Conservation (phyloP, 2,329 filamentous ascomycete species). For the Colletotrichum gigasporum region DNA sequence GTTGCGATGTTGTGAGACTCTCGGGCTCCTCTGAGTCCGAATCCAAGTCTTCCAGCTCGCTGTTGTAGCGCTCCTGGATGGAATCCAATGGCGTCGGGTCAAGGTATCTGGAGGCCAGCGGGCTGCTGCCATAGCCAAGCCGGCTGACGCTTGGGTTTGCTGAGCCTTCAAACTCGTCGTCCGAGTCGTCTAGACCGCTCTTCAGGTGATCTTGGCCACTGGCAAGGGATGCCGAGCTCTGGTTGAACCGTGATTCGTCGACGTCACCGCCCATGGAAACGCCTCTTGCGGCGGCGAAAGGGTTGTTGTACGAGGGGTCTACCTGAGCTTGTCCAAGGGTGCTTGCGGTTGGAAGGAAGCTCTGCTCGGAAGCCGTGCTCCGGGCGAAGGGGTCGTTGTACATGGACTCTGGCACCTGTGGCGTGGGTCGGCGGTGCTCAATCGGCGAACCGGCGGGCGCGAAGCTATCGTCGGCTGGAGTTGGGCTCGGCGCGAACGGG, state of each 20-base stretch:
- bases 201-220: not conserved
- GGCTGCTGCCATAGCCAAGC: conserved; percentile 6
- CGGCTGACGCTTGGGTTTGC: not conserved
- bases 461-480: not conserved
- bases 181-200: not conserved
- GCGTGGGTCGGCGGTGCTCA: conserved; percentile 16
- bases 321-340: not conserved
- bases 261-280: not conserved
- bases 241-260: not conserved
- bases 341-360: conserved; percentile 14
- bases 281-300: not conserved
- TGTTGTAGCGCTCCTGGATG: conserved; percentile 29
- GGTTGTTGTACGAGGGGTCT: not conserved
- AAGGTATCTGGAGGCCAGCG: not conserved
- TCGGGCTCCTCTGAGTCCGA: conserved; percentile 24
- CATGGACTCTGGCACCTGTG: conserved; percentile 12
- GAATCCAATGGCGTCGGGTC: conserved; percentile 6
- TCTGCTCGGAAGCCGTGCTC: not conserved
- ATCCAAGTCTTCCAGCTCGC: conserved; percentile 28
- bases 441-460: not conserved
- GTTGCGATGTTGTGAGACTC: conserved; percentile 18
- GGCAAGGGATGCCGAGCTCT: not conserved
- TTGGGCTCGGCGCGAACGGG: conserved; percentile 3
- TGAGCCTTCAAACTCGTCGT: not conserved
- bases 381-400: conserved; percentile 16